A percentile compares a stretch with the other conserved stretches of the same genome.
These are phyloP conservation scores for Ceriops zippeliana DNA, from an alignment of 345 rosid species.

Conservation along the genomic window DNA sequence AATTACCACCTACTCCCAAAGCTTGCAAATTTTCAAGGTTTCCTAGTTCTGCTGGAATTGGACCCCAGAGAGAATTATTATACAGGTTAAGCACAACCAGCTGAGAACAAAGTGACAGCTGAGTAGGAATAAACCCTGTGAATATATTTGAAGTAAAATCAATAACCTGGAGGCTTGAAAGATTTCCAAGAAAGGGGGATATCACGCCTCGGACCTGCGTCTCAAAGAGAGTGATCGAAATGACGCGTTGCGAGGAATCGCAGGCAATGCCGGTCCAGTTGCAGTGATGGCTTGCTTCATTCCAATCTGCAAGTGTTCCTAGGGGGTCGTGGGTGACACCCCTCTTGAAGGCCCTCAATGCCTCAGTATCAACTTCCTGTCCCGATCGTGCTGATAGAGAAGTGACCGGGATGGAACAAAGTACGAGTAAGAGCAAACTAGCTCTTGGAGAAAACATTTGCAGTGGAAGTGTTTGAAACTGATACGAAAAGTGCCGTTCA, in stretches of 20 bases:
- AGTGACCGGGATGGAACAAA: conserved; percentile 12
- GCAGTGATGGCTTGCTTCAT: conserved; percentile 53
- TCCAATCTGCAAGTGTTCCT: conserved; percentile 58
- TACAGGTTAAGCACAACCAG: conserved; percentile 44
- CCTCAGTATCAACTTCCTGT: conserved; percentile 45
- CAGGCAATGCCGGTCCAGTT: conserved; percentile 79
- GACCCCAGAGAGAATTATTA: conserved; percentile 57
- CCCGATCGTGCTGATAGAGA: conserved; percentile 29
- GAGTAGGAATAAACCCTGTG: conserved; percentile 53
- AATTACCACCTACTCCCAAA: conserved; percentile 60
- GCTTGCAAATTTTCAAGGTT: conserved; percentile 43
- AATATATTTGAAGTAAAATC: conserved; percentile 63
- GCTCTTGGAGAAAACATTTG: conserved; percentile 22
- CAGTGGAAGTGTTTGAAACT: conserved; percentile 12
- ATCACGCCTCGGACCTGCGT: conserved; percentile 66
- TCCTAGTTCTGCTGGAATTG: conserved; percentile 58
- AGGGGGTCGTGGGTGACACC: conserved; percentile 54
- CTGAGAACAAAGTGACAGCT: conserved; percentile 56
- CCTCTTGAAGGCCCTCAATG: conserved; percentile 56
- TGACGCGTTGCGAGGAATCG: conserved; percentile 40
- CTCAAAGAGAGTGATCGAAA: conserved; percentile 47
- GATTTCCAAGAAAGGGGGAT: conserved; percentile 62
- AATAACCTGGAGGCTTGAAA: conserved; percentile 86
- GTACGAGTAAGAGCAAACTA: conserved; percentile 22
- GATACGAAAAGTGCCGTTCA: background rate